These are phyloP conservation scores for Lyophyllum atratum DNA, from an alignment of 768 basidiomycete species.

Conservation along the genomic window DNA sequence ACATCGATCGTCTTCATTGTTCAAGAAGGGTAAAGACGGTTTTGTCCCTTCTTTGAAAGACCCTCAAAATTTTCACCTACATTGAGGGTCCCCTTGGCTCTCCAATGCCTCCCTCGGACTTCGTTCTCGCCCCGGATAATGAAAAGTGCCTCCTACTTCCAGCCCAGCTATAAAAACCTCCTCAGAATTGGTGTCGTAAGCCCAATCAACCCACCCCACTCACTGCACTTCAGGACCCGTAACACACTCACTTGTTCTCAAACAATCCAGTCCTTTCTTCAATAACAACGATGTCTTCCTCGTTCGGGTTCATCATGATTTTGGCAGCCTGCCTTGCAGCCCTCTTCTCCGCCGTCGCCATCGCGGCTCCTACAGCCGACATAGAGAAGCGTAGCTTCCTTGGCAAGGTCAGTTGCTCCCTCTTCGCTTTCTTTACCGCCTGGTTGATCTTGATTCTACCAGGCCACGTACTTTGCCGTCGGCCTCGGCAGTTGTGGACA, in stretches of 20 bases:
- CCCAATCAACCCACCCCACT: neutral
- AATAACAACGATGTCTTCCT: constrained; percentile 9
- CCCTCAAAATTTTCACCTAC: neutral
- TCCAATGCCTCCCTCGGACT: neutral
- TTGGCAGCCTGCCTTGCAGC: constrained; percentile 7
- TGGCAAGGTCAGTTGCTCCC: constrained; percentile 14
- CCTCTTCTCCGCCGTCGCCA: constrained; percentile 9
- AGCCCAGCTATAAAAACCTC: constrained; percentile 3
- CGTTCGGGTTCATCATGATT: constrained; percentile 12
- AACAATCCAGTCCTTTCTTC: constrained; percentile 1
- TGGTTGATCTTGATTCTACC: neutral
- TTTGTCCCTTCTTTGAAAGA: neutral
- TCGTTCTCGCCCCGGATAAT: neutral
- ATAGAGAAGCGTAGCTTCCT: constrained; percentile 11
- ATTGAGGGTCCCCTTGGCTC: neutral
- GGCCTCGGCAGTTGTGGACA: constrained; percentile 25
- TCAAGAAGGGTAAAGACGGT: neutral
- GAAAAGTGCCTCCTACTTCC: neutral
- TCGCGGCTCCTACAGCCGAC: constrained; percentile 10
- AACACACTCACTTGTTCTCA: constrained; percentile 1
- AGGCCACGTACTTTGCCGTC: constrained; percentile 25
- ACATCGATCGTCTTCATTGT: neutral
- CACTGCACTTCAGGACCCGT: neutral
- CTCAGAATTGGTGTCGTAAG: neutral
- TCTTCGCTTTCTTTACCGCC: neutral